Evolutionary conservation across 106 monocot species (phyloP).

Genomic region (Triglochin maritima): DNA sequence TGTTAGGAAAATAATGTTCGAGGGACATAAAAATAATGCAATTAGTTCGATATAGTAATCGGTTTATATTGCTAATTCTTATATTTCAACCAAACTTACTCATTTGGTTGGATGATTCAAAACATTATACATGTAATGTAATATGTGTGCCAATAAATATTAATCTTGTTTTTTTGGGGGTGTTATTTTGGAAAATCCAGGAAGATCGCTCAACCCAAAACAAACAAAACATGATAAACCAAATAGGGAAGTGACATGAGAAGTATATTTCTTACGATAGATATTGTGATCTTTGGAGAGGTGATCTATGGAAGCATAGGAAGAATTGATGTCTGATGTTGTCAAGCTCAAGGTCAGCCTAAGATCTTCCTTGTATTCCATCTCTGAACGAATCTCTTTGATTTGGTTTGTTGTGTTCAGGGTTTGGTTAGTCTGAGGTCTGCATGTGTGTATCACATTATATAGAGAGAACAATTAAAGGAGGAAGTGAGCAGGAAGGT

Average conservation of each 20-base stretch:
- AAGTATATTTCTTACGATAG: neutral
- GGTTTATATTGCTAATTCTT: no score
- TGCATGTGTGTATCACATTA: neutral
- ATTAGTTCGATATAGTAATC: neutral
- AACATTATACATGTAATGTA: no score
- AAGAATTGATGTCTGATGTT: constrained; percentile 5
- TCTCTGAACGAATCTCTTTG: constrained; percentile 5
- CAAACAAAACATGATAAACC: no score
- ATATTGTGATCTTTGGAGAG: neutral
- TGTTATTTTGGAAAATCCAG: no score
- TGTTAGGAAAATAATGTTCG: no score
- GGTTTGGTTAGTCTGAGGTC: neutral
- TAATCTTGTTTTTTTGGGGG: no score
- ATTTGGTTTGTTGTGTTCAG: neutral
- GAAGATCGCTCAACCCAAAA: no score
- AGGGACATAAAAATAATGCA: no score
- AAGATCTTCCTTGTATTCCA: constrained; percentile 42
- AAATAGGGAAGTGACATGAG: neutral
- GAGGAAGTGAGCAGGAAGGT: neutral
- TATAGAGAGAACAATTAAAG: no score
- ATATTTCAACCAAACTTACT: neutral
- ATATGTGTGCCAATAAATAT: no score
- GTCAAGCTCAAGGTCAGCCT: constrained; percentile 40
- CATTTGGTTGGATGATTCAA: no score
- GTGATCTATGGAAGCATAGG: neutral